Conservation (phyloP, 208 protist species). For the Leishmania martiniquensis region DNA sequence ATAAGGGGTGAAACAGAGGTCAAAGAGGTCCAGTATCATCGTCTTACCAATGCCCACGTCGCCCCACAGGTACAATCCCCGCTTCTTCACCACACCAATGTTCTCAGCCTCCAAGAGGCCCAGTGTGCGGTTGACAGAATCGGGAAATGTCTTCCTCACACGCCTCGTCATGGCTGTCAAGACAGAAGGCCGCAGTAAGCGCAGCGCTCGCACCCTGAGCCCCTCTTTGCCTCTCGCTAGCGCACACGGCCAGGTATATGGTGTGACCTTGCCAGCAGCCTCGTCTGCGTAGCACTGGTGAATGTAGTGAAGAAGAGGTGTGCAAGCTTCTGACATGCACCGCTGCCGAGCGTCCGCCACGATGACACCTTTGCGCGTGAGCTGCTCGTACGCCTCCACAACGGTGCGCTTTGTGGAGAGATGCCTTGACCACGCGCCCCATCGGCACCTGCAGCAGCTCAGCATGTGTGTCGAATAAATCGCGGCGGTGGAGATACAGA, state of each 20-base stretch:
- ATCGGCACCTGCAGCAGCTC: conserved; percentile 6
- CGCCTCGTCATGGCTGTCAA: not conserved
- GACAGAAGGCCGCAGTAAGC: not conserved
- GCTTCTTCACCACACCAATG: conserved; percentile 57
- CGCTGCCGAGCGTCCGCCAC: conserved; percentile 49
- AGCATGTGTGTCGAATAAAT: not conserved
- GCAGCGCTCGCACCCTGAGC: not conserved
- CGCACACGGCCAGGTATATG: conserved; percentile 3
- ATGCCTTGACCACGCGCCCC: conserved; percentile 59
- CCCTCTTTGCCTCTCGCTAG: not conserved
- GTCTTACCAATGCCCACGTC: conserved; percentile 96
- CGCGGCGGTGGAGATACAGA: not conserved
- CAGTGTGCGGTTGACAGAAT: conserved; percentile 30
- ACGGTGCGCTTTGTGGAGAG: conserved; percentile 56
- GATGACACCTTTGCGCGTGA: conserved; percentile 70
- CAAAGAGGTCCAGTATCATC: conserved; percentile 94
- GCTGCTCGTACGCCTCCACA: conserved; percentile 65
- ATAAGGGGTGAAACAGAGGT: conserved; percentile 69
- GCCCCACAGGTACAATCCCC: conserved; percentile 93
- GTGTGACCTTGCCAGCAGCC: conserved; percentile 11
- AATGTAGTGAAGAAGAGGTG: conserved; percentile 51
- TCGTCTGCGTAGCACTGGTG: conserved; percentile 30
- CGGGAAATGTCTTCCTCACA: conserved; percentile 17
- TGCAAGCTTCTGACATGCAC: conserved; percentile 72
- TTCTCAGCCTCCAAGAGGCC: conserved; percentile 50